Conservation (phyloP, 192 early-diverging fungal genomes). For the Umbelopsis vinacea region DNA sequence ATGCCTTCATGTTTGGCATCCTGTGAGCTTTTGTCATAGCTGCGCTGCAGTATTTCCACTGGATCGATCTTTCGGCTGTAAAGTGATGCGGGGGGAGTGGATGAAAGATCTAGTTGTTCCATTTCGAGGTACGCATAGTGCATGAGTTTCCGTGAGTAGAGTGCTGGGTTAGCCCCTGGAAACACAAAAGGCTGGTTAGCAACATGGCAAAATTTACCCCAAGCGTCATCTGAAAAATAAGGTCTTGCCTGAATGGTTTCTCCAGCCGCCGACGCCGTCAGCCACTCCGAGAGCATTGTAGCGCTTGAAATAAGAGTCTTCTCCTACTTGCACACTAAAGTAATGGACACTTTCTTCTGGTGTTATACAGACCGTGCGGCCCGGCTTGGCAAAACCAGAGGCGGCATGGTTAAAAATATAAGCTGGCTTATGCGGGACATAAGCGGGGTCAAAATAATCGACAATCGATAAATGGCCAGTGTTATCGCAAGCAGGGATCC, state of each 20-base stretch:
- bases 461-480: constrained; percentile 25
- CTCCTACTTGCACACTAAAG: constrained; percentile 76
- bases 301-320: constrained; percentile 93
- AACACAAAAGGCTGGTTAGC: neutral
- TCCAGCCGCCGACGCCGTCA: constrained; percentile 97
- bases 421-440: constrained; percentile 13
- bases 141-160: constrained; percentile 94
- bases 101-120: constrained; percentile 85
- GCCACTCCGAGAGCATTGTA: constrained; percentile 90
- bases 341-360: constrained; percentile 53
- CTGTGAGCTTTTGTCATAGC: constrained; percentile 74
- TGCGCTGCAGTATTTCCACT: constrained; percentile 77
- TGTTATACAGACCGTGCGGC: constrained; percentile 26
- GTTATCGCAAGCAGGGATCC: constrained; percentile 9
- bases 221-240: neutral
- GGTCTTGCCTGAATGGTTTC: constrained; percentile 29
- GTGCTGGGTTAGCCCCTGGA: constrained; percentile 86
- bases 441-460: constrained; percentile 41
- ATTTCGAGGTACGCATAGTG: constrained; percentile 87
- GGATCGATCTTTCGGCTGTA: constrained; percentile 55
- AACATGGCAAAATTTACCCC: neutral
- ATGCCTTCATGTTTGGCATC: constrained; percentile 77
- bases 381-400: constrained; percentile 36
- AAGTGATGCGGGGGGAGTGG: constrained; percentile 56
- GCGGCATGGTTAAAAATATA: constrained; percentile 34